Conservation (phyloP, 2,329 filamentous ascomycete species). For the Fusarium buxicola region DNA sequence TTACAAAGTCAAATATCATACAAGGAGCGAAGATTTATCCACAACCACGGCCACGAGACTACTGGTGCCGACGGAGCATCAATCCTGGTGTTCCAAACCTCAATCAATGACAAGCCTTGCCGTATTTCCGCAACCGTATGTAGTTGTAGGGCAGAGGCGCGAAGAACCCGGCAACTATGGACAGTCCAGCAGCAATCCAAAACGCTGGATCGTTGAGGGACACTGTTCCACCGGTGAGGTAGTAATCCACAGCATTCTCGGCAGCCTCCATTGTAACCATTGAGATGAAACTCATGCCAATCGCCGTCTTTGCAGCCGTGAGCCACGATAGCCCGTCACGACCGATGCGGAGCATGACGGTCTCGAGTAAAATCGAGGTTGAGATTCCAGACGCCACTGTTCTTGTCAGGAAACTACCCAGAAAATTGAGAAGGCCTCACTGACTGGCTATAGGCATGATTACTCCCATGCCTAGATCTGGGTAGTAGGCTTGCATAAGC, state of each 20-base stretch:
- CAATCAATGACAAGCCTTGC: constrained; percentile 59
- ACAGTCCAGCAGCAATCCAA: constrained; percentile 62
- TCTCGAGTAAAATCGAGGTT: constrained; percentile 65
- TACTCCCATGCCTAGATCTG: constrained; percentile 58
- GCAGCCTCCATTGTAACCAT: constrained; percentile 69
- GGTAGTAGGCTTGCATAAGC: constrained; percentile 62
- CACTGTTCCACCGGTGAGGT: constrained; percentile 64
- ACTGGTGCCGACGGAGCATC: not conserved
- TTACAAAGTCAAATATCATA: not conserved
- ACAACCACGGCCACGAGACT: not conserved
- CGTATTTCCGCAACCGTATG: constrained; percentile 59
- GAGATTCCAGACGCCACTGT: constrained; percentile 64
- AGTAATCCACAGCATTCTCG: constrained; percentile 66
- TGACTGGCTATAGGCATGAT: constrained; percentile 66
- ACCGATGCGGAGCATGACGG: constrained; percentile 60
- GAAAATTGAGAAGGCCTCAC: fast-evolving
- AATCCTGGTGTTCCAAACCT: too few species aligned
- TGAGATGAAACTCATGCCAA: constrained; percentile 69
- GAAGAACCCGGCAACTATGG: constrained; percentile 58
- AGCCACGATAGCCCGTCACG: constrained; percentile 61
- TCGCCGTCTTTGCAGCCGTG: constrained; percentile 61
- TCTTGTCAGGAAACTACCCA: not conserved
- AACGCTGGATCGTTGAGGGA: constrained; percentile 60
- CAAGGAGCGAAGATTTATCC: not conserved
- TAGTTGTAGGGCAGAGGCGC: constrained; percentile 67